Base-by-base conservation (phyloP, 331 rosid genomes). In the Telfairia occidentalis region DNA sequence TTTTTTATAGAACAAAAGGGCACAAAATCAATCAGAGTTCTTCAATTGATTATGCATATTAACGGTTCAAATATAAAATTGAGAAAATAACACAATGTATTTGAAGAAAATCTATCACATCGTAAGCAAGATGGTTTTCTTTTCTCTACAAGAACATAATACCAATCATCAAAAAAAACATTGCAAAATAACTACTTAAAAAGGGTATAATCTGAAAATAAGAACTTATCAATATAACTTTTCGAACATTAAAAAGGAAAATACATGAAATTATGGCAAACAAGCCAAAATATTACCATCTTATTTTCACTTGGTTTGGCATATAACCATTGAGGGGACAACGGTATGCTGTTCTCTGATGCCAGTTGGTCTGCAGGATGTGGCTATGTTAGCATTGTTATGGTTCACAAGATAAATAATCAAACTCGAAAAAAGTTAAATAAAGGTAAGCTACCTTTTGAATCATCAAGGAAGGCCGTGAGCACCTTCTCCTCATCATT, bases 311-410 rank as follows among this genome's bases (percentile, higher is more conserved):
- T 80, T 3, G 89, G 84, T 74, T 80, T 85, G 61, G 86, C 86
- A 78, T 85, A 85, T 42, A 85, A 84, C 89, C 89, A 85, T 75
- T 85, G 89, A 7, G 89, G 89, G 13, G 89, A 85, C 78, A 85
- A 61, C 28, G 89, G 89, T 37, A 85, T 85, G 76, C 73, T 81
- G 78, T 79, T 85, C 64, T 85, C 89, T 30, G 80, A 71, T 46
- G 77, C 81, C 15, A 60, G 73, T 45, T 54, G 78, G 75, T 85
- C 89, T 82, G 84, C 79, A 82, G 30, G 48, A 49, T 61, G n/a
- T 42, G 28, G 8, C 5, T 5, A 45, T 58, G 43, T 60, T 29
- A 70, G 64, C 5, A 35, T 69, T 59, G 8, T 71, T 7, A 48
- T 4, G 0, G 0, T 9, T 70, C 37, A 26, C 42, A 50, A 52